Evolutionary conservation across 2,329 filamentous ascomycete genomes (phyloP), one percentile per base, ranked within the genome.

Genomic region (Arthroderma uncinatum): DNA sequence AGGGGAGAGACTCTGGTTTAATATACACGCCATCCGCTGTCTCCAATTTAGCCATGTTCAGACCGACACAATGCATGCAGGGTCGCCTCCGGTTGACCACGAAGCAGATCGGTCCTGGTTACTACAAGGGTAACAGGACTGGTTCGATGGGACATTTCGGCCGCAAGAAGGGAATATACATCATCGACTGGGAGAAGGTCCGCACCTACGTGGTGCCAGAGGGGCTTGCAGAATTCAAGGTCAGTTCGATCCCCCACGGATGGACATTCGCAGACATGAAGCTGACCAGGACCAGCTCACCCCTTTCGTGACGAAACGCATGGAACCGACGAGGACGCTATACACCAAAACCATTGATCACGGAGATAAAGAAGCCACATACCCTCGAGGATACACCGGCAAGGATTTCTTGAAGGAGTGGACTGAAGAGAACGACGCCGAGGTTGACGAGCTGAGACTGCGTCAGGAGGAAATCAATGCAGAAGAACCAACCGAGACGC

Each of bases 41-140:
- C 28, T 9, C n/a, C 48, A 59, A 50, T n/a, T 50, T 52, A 59
- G 68, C 59, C 44, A 73, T 74, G 71, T 71, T 76, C 60, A 74
- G 73, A 62, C 72, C 74, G 36, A 71, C 74, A 39, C 64, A 70
- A 56, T 68, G 72, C 34, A 83, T 95, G 66, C 79, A 80, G 65
- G 78, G 83, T 70, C 80, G 82, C 58, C 81, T 89, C 73, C 89
- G 92, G 68, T 82, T 98, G 67, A 96, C 89, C 10, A 95, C 92
- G 64, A 98, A 98, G 76, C 85, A 93, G 73, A 85, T 92, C 70
- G 87, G 86, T 71, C 89, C 89, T 69, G 92, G 91, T 64, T 98
- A 85, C 82, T 98, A 98, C 83, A 97, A 97, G 79, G 93, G 93
- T 70, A 96, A 87, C 66, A 81, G 91, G 50, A 86, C 89, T 0